Base-by-base conservation (phyloP, 345 rosid genomes). In the Sonneratia alba region DNA sequence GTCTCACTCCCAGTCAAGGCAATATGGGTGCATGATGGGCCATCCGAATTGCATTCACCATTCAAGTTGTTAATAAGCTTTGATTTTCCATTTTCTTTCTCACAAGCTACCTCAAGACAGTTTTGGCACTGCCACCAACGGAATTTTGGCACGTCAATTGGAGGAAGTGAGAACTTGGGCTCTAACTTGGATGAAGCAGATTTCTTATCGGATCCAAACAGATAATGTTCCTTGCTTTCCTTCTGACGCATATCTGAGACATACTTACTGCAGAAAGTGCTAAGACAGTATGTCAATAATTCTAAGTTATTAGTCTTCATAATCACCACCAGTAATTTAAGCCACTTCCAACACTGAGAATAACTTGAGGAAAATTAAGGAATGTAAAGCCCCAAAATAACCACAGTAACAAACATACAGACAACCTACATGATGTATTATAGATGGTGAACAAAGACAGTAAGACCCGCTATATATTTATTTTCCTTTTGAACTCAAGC, bases 51-150 rank as follows among this genome's bases (percentile, higher is more conserved):
- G 69, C 70, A 45, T 64, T 71, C 71, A 48, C 47, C 43, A n/a
- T 47, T 65, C 40, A 57, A 70, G 34, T 15, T 27, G 36, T 55
- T 53, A 24, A 40, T n/a, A 51, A 70, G 66, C 15, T 27, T 34
- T 11, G 37, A 13, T 62, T 62, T 65, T 11, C 68, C 70, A 47
- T 57, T 68, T 70, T 64, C 71, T 53, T 70, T 71, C 38, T 49
- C 34, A 22, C 37, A 36, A 64, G 38, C 24, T 70, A 19, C 73
- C 21, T 48, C 55, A 40, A 75, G 45, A 16, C 78, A 75, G 32
- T 49, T 70, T 24, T n/a, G 70, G 70, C 78, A 75, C 49, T 53
- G 51, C 78, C 78, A 75, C 78, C 78, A 75, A 49, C 78, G 66
- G 73, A 70, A 70, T 43, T 64, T 70, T 24, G 73, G 78, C 66